Base-by-base conservation (phyloP, 23 red algal genomes). In the Pyropia haitanensis region DNA sequence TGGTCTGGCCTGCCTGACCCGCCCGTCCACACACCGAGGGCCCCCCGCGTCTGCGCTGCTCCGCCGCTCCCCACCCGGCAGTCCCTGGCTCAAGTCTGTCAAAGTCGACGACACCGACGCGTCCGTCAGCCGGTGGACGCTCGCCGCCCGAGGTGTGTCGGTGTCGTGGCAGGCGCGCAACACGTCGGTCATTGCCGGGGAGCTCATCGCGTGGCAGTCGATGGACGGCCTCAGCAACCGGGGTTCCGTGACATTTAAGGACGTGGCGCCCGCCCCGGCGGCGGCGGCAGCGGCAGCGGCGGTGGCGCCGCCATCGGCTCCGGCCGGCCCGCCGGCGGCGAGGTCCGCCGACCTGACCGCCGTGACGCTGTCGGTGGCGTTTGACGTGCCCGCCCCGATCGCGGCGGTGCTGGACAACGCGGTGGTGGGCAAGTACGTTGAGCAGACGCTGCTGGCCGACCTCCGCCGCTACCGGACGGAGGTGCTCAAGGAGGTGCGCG, bases 121-220 rank as follows among this genome's bases (percentile, higher is more conserved):
- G 17, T 52, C 72, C 19, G 60, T 85, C 15, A 65, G 57, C 7
- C 33, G 68, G 65, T 90, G 85, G 85, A 81, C 70, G 1, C 34
- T 90, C 17, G 67, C 76, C 18, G 74, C 76, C 16, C 46, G 76
- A 3, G 85, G 85, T 30, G 49, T 90, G 5, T 48, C 28, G 26
- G 67, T 90, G 9, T 82, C 78, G 5, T 82, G 78, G 78, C 53
- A 82, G 18, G 78, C 78, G 18, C 64, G 78, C 72, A 90, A 90
- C 51, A 81, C 68, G 23, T 24, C 52, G 44, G 85, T 90, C 18
- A 66, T 26, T 22, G 60, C 52, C 13, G 70, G 70, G 18, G 59
- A 81, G 25, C 78, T 90, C 18, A 90, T 90, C 67, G 64, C 66
- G 1, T 90, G 85, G 85, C 71, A 90, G 64, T 79, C 72, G 23